Percentiles rank a stretch among this genome's conserved stretches.
Conservation (phyloP, 345 rosid genomes). For the Eutrema yunnanense region DNA sequence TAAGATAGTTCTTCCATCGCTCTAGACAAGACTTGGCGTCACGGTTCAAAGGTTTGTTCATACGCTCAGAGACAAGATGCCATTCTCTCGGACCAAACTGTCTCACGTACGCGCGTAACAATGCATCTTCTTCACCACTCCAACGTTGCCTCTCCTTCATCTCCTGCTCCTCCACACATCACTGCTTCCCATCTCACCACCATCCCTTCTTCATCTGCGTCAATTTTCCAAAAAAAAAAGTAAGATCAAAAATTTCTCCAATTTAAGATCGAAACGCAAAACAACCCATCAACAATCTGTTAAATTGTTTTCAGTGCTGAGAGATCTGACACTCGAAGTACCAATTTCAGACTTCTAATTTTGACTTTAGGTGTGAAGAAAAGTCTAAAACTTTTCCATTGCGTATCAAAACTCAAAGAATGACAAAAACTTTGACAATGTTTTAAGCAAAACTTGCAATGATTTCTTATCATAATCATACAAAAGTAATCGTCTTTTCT, state of each 20-base stretch:
- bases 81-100: slow-evolving; percentile 97
- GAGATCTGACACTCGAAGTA: neutral
- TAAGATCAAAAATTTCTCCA: neutral
- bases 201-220: slow-evolving; percentile 36
- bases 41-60: slow-evolving; percentile 74
- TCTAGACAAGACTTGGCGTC: slow-evolving; percentile 96
- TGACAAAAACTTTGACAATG: neutral
- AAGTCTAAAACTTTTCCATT: neutral
- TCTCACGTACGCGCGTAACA: slow-evolving; percentile 78
- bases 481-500: neutral
- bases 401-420: neutral
- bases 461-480: neutral
- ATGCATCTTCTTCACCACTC: slow-evolving; percentile 96
- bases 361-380: neutral
- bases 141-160: slow-evolving; percentile 99
- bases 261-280: neutral
- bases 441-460: slow-evolving; percentile 2
- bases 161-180: slow-evolving; percentile 53
- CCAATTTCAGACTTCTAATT: neutral
- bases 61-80: slow-evolving; percentile 89
- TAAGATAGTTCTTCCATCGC: slow-evolving; percentile 96
- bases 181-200: slow-evolving; percentile 61
- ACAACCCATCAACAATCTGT: neutral
- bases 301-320: neutral
- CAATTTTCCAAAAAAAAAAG: neutral